Base-by-base conservation (phyloP, 139 green algal genomes). In the Chlamydomonas asymmetrica region DNA sequence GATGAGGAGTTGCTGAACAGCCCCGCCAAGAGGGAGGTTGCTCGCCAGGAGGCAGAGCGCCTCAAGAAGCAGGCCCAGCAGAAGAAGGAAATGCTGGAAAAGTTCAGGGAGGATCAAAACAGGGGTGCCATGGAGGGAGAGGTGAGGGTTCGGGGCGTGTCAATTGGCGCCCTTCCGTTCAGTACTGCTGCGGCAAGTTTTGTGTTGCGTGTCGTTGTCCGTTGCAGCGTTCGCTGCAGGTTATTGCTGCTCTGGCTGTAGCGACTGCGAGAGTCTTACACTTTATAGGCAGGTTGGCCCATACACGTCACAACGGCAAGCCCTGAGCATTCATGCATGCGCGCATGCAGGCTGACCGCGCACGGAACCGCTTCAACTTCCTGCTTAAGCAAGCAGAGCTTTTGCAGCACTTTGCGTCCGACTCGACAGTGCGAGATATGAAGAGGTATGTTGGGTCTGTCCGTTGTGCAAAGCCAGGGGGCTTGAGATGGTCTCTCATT, bases 311-410 rank as follows among this genome's bases (percentile, higher is more conserved):
- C n/a, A n/a, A n/a, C n/a, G n/a, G n/a, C 31, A 34, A 37, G 29
- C 54, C 43, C 56, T 34, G 23, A 3, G 16, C 23, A 29, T n/a
- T 6, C 63, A 35, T 25, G 27, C 29, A 31, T 63, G 27, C 27
- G 10, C 48, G n/a, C 31, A 5, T 78, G 83, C 87, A 98, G 92
- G 89, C 81, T 1, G 83, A 91, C n/a, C 87, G 88, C 13, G 87
- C 86, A 9, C 80, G 85, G 60, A 89, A 89, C 73, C 89, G 96
- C 6, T 80, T 99, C 25, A 83, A 97, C 39, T 99, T 97, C 75
- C 76, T 99, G 72, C 86, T 99, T 38, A 88, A 94, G 54, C 96
- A 99, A 73, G 95, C 97, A 1, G 96, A 99, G 85, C 92, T 99
- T 22, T 99, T 99, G 72, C 92, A 97, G 87, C 96, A 98, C 70